Evolutionary conservation across 208 protist species (phyloP).

Genomic region (Leptomonas seymouri): DNA sequence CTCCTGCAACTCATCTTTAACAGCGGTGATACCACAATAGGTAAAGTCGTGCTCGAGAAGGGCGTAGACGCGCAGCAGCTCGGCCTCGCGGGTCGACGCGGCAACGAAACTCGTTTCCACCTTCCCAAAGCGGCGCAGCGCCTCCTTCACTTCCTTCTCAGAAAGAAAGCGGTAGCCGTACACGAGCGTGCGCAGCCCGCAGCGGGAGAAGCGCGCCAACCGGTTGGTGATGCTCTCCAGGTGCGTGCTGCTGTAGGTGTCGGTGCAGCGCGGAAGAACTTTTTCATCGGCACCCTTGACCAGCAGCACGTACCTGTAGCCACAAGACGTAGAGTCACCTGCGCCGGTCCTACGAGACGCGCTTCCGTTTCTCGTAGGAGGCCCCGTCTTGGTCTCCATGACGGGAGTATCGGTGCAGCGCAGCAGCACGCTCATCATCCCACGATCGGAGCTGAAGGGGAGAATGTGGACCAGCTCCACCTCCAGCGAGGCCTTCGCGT

Average conservation of each 20-base stretch:
- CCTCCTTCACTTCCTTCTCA: constrained; percentile 43
- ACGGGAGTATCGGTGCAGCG: constrained; percentile 18
- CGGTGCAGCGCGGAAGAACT: constrained; percentile 56
- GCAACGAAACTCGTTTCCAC: constrained; percentile 27
- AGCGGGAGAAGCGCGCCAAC: constrained; percentile 35
- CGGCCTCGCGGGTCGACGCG: constrained; percentile 27
- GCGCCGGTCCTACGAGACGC: neutral
- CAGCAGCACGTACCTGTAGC: constrained; percentile 49
- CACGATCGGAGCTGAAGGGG: constrained; percentile 81
- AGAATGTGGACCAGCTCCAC: constrained; percentile 57
- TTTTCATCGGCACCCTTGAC: constrained; percentile 86
- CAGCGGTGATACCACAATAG: constrained; percentile 93
- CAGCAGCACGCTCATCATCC: constrained; percentile 82
- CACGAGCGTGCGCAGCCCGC: constrained; percentile 75
- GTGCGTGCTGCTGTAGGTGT: constrained; percentile 27
- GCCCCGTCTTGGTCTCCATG: constrained; percentile 3
- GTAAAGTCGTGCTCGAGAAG: constrained; percentile 89
- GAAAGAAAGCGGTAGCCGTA: constrained; percentile 59
- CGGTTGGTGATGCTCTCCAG: constrained; percentile 20
- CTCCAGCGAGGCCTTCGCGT: constrained; percentile 17
- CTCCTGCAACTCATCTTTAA: constrained; percentile 97
- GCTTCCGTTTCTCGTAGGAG: constrained; percentile 19
- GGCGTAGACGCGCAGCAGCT: constrained; percentile 42
- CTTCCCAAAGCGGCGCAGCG: constrained; percentile 28
- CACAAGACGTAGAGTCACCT: neutral